These are phyloP conservation scores for Cytospora leucostoma DNA, from an alignment of 2,329 filamentous ascomycete genomes.

Conservation along the genomic window DNA sequence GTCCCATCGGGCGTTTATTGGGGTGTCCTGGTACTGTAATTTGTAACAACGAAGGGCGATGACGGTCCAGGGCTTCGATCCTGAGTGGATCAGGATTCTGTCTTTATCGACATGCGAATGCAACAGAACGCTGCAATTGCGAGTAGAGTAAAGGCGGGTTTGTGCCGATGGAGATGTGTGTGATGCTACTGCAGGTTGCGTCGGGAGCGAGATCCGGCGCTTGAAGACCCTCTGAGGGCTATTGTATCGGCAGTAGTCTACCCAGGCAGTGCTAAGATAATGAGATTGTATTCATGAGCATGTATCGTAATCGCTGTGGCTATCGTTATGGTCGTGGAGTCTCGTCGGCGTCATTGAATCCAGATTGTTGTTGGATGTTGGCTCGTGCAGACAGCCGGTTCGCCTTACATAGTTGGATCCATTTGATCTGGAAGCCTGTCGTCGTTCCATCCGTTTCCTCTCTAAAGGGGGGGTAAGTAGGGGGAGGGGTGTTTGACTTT, in stretches of 20 bases:
- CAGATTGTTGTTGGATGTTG: neutral
- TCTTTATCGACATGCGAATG: neutral
- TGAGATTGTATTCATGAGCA: neutral
- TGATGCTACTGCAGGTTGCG: neutral
- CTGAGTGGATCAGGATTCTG: conserved; percentile 17
- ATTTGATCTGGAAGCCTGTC: neutral
- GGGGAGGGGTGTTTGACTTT: neutral
- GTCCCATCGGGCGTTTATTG: conserved; percentile 21
- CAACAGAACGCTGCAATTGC: neutral
- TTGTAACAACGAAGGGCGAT: conserved; percentile 15
- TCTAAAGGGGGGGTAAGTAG: neutral
- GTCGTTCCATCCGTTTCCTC: neutral
- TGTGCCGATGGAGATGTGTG: neutral
- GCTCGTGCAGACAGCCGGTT: neutral
- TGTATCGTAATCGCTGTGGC: neutral
- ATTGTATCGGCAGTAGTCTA: neutral
- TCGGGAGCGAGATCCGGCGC: neutral
- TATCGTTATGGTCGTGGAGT: neutral
- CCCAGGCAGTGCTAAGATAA: neutral
- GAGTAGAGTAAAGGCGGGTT: neutral
- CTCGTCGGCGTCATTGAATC: neutral
- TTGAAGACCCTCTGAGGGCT: neutral
- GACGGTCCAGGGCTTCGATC: conserved; percentile 9
- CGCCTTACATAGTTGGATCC: neutral
- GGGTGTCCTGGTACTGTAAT: conserved; percentile 16